A percentile compares a stretch with the other conserved stretches of the same genome.
Conservation (phyloP, 257 asterid species). For the Plantago ovata region DNA sequence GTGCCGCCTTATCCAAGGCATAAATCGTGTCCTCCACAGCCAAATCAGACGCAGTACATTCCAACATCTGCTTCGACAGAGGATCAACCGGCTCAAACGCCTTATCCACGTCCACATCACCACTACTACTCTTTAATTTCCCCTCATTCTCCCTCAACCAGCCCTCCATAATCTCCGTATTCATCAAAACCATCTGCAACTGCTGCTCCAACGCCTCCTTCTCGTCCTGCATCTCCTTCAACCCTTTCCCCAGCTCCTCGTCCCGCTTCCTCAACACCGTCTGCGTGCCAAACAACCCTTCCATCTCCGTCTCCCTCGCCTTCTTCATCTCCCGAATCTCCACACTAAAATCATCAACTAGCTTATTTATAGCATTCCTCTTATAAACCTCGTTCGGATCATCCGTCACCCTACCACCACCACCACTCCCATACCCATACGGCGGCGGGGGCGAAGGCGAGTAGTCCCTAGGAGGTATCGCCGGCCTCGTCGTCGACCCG, state of each 20-base stretch:
- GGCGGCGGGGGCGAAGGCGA: constrained; percentile 64
- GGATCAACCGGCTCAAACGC: constrained; percentile 67
- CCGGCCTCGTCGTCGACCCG: constrained; percentile 38
- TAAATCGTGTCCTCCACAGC: constrained; percentile 80
- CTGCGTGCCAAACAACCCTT: constrained; percentile 61
- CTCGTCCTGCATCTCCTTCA: constrained; percentile 85
- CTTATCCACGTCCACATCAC: constrained; percentile 46
- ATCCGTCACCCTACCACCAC: constrained; percentile 46
- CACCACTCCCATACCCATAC: constrained; percentile 35
- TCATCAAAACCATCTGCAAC: constrained; percentile 80
- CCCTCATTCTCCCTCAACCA: constrained; percentile 80
- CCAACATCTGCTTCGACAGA: constrained; percentile 71
- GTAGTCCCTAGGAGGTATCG: constrained; percentile 65
- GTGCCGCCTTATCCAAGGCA: constrained; percentile 83
- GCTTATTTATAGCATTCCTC: constrained; percentile 52
- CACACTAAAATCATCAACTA: constrained; percentile 48
- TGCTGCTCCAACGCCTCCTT: constrained; percentile 92
- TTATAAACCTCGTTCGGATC: constrained; percentile 62
- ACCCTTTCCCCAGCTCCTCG: constrained; percentile 52
- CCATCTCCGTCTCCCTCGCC: constrained; percentile 70
- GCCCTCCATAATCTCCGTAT: constrained; percentile 57
- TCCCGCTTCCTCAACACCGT: constrained; percentile 60
- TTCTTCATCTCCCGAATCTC: constrained; percentile 67
- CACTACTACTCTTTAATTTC: constrained; percentile 26
- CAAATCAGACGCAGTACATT: constrained; percentile 71